Conservation (phyloP, 805 yeast genomes). For the Candida arabinofermentans region DNA sequence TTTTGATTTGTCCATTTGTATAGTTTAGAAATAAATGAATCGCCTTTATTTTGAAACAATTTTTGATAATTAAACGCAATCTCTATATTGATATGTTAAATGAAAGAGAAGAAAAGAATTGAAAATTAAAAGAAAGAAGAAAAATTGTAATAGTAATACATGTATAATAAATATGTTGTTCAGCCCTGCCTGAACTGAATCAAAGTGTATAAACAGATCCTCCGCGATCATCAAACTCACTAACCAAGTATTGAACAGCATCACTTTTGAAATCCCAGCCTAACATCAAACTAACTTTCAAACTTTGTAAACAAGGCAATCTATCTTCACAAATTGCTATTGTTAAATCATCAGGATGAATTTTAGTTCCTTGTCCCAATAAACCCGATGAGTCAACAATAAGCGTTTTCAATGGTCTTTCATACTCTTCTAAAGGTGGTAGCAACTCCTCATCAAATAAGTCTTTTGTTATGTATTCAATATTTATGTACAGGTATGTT, state of each 20-base stretch:
- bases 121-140: neutral
- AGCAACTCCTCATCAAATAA: slow-evolving; percentile 45
- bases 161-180: neutral
- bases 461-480: slow-evolving; percentile 67
- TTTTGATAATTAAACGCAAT: neutral
- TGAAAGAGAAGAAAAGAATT: neutral
- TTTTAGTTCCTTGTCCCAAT: slow-evolving; percentile 74
- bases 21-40: no score
- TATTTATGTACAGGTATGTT: slow-evolving; percentile 58
- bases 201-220: slow-evolving; percentile 59
- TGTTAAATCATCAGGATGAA: slow-evolving; percentile 86
- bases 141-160: neutral
- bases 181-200: no score
- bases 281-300: slow-evolving; percentile 67
- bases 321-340: slow-evolving; percentile 78
- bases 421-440: slow-evolving; percentile 27
- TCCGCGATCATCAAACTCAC: slow-evolving; percentile 65
- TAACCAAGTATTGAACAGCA: slow-evolving; percentile 60
- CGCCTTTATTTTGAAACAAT: neutral
- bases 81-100: neutral
- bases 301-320: slow-evolving; percentile 59
- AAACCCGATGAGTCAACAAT: slow-evolving; percentile 82
- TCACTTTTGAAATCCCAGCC: slow-evolving; percentile 79
- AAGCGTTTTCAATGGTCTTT: slow-evolving; percentile 52
- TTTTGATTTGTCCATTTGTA: neutral